phyloP scores from a whole-genome alignment of 129 eudicot species.

The Heracleum sosnowskyi region DNA sequence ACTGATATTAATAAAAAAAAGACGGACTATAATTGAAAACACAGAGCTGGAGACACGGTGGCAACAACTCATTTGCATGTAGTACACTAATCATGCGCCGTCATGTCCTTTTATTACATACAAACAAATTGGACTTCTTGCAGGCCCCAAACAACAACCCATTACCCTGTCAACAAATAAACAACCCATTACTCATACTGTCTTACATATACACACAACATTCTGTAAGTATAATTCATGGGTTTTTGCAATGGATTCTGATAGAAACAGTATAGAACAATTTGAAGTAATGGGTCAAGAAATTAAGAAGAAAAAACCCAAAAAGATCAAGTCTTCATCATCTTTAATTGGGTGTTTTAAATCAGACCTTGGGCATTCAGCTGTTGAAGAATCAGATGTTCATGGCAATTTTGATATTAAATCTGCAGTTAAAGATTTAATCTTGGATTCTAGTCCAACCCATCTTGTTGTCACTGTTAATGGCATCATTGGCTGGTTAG shows the following conservation, averaged over 20 bases:
- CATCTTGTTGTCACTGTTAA: constrained; percentile 79
- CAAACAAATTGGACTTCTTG: not conserved
- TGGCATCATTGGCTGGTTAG: constrained; percentile 88
- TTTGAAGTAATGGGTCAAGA: not conserved
- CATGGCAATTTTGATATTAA: constrained; percentile 50
- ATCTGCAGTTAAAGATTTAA: constrained; percentile 24
- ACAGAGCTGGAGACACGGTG: not conserved
- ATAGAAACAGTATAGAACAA: not conserved
- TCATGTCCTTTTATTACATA: not conserved
- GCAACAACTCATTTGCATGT: not conserved
- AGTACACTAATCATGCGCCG: not conserved
- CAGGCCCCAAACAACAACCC: not conserved
- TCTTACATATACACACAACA: not conserved
- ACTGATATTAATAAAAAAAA: no score
- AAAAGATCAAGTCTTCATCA: constrained; percentile 12
- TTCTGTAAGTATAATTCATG: not conserved
- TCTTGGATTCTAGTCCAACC: constrained; percentile 24
- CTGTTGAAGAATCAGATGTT: constrained; percentile 39
- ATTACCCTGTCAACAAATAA: no score
- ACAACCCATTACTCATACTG: not conserved
- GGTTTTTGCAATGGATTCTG: constrained; percentile 2
- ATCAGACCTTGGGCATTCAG: constrained; percentile 33
- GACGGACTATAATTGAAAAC: not conserved
- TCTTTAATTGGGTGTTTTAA: constrained; percentile 37
- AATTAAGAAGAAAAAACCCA: constrained; percentile 2